Base-by-base conservation (phyloP, 2,329 filamentous ascomycete genomes). In the Xylaria sp. region DNA sequence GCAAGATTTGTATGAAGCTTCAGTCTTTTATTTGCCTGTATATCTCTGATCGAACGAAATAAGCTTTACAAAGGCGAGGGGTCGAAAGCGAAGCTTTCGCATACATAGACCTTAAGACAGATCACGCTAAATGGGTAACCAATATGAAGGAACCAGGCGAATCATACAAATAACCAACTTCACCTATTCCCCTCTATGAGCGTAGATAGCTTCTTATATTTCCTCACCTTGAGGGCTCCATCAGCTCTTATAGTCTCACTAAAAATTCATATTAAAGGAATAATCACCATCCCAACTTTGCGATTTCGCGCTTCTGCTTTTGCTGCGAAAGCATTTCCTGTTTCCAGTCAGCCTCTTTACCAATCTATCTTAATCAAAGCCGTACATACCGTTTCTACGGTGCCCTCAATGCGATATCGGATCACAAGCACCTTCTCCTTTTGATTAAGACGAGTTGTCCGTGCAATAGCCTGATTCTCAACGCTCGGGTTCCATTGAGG, bases 401-500 rank as follows among this genome's bases (percentile, higher is more conserved):
- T 83, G 0, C 76, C 61, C 0, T 78, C 73, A 0, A 84, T 79
- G 0, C 85, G 76, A 60, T 86, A 87, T 20, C 84, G 80, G 0
- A 77, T 83, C 0, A 87, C 80, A 0, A 74, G 56, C 0, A 87
- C 85, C 15, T 80, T 66, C 3, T 80, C 71, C 4, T 76, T 69
- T 66, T 87, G 86, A 0, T 83, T 82, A 0, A 87, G 74, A 0
- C 85, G 80, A 4, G 84, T 77, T 0, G 83, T 83, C 6, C 85
- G 77, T 0, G 80, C 83, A 20, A 87, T 83, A 0, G 85, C 86
- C 65, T 87, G 86, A 4, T 80, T 81, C 65, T 87, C 86, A 0
- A 86, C 81, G 1, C 80, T 82, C 0, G 85, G 85, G 51, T 87
- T 87, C 85, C 85, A 87, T 38, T 87, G 85, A 0, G 83, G 81